phyloP scores from a whole-genome alignment of 768 basidiomycete species.

The Pleurotus tuoliensis region DNA sequence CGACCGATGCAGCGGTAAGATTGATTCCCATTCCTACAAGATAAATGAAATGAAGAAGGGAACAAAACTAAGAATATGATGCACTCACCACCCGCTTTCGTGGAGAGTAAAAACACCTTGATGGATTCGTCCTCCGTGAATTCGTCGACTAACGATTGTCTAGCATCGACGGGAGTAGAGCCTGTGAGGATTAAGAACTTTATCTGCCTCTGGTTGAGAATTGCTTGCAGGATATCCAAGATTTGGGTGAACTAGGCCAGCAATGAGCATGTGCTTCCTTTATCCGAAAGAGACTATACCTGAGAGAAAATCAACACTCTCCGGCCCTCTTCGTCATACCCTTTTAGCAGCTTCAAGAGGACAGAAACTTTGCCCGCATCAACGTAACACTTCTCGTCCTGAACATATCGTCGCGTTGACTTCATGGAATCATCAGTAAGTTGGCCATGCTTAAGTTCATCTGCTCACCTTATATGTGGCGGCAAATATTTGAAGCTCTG shows the following conservation, averaged over 20 bases:
- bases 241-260: constrained; percentile 84
- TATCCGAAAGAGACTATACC: constrained; percentile 40
- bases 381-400: constrained; percentile 71
- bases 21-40: constrained; percentile 85
- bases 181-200: constrained; percentile 87
- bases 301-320: constrained; percentile 94
- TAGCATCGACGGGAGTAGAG: constrained; percentile 87
- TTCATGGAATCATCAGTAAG: constrained; percentile 20
- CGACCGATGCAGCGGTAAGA: constrained; percentile 90
- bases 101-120: constrained; percentile 85
- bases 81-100: constrained; percentile 73
- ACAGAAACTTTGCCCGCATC: constrained; percentile 85
- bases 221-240: constrained; percentile 84
- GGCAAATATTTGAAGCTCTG: constrained; percentile 87
- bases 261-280: background rate
- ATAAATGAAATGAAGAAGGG: constrained; percentile 6
- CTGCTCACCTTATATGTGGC: constrained; percentile 74
- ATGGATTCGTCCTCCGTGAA: constrained; percentile 89
- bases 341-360: constrained; percentile 65
- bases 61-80: background rate
- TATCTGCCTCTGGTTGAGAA: constrained; percentile 68
- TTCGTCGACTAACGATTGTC: constrained; percentile 92
- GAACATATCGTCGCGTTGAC: constrained; percentile 73
- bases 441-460: background rate
- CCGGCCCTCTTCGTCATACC: constrained; percentile 64